These are phyloP conservation scores for Neonectria punicea DNA, from an alignment of 2,329 filamentous ascomycete species.

Conservation along the genomic window DNA sequence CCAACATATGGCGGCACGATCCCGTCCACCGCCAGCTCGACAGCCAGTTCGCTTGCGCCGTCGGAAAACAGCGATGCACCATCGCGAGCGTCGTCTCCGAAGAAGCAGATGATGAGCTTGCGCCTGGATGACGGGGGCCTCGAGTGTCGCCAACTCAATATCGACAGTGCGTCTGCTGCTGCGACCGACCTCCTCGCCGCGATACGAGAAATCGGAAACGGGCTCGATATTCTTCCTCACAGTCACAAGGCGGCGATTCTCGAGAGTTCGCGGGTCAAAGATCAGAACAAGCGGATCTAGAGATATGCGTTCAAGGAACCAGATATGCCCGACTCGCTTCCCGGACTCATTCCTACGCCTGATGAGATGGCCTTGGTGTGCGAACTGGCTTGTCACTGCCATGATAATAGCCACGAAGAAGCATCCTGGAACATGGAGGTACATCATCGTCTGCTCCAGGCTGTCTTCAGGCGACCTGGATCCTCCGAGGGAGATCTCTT, in stretches of 20 bases:
- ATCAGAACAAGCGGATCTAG: slow-evolving; percentile 16
- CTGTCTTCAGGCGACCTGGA: slow-evolving; percentile 10
- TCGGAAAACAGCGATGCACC: not conserved
- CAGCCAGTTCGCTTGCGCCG: not conserved
- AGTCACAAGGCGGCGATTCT: slow-evolving; percentile 9
- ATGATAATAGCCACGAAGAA: slow-evolving; percentile 28
- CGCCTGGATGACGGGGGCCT: slow-evolving; percentile 24
- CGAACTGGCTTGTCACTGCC: slow-evolving; percentile 19
- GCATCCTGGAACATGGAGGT: slow-evolving; percentile 32
- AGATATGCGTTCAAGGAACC: slow-evolving; percentile 24
- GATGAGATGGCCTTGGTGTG: slow-evolving; percentile 20
- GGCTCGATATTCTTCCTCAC: slow-evolving; percentile 26
- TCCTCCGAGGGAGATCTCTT: not conserved
- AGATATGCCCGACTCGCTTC: not conserved
- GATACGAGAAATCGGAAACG: slow-evolving; percentile 22
- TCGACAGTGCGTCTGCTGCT: slow-evolving; percentile 9
- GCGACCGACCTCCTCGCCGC: slow-evolving; percentile 10
- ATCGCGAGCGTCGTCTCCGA: slow-evolving; percentile 28
- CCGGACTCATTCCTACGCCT: slow-evolving; percentile 19
- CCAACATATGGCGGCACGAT: not conserved
- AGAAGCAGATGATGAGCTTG: slow-evolving; percentile 29
- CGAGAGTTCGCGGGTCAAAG: not conserved
- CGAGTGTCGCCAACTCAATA: slow-evolving; percentile 14
- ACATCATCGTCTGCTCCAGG: slow-evolving; percentile 27
- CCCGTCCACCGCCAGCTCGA: not conserved